phyloP scores from a whole-genome alignment of 2,329 filamentous ascomycete species.

The Penicillium griseofulvum region DNA sequence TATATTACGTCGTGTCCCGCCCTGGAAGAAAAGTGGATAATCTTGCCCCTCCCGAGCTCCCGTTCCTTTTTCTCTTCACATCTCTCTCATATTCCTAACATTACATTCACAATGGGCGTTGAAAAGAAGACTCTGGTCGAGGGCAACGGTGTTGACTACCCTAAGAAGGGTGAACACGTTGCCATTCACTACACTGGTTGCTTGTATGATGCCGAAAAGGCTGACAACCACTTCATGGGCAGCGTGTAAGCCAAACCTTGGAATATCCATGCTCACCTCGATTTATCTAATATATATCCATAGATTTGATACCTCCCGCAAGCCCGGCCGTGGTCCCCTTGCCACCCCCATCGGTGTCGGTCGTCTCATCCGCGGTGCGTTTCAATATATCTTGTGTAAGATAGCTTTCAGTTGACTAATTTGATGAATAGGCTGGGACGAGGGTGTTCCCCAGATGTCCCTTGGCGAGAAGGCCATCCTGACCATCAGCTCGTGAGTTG shows the following conservation, averaged over 20 bases:
- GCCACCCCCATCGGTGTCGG: slow-evolving; percentile 75
- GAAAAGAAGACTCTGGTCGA: slow-evolving; percentile 61
- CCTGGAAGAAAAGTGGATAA: slow-evolving; percentile 6
- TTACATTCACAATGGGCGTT: slow-evolving; percentile 62
- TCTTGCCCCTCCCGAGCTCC: slow-evolving; percentile 2
- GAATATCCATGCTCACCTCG: not conserved
- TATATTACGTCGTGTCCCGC: slow-evolving; percentile 3
- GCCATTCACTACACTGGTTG: slow-evolving; percentile 90
- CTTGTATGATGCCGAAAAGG: slow-evolving; percentile 64
- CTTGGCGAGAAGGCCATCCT: slow-evolving; percentile 86
- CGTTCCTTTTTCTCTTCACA: not conserved
- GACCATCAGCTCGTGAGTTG: slow-evolving; percentile 69
- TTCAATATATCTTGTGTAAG: not conserved
- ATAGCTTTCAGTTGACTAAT: not conserved
- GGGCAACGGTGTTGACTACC: slow-evolving; percentile 62
- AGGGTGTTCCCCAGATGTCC: slow-evolving; percentile 82
- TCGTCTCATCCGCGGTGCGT: slow-evolving; percentile 78
- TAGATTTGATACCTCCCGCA: slow-evolving; percentile 84
- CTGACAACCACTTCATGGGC: slow-evolving; percentile 64
- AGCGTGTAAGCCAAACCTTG: slow-evolving; percentile 64
- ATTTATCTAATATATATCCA: not conserved
- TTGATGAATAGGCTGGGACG: slow-evolving; percentile 63
- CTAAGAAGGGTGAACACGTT: slow-evolving; percentile 68
- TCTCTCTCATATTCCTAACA: not conserved
- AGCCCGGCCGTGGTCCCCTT: slow-evolving; percentile 67